Evolutionary conservation across 768 basidiomycete genomes (phyloP), one percentile per base, ranked within the genome.

Genomic region (Lactarius sanguifluus): DNA sequence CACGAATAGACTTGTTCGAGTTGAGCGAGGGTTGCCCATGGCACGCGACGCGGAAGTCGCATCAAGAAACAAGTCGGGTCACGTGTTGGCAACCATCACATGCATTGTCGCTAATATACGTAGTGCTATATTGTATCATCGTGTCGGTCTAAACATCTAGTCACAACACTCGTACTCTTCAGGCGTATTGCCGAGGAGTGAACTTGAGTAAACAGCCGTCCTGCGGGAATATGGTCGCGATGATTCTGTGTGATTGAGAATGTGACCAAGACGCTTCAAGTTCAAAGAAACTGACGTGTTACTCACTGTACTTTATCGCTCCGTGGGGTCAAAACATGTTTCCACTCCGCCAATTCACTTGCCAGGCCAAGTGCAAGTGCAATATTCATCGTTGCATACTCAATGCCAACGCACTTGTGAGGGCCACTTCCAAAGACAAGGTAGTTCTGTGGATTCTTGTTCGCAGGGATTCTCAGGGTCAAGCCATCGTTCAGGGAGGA

Each of bases 181-280:
- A 66, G 36, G 41, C 45, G 15, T 41, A 13, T 41, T 50, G 28
- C 34, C 89, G 85, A 36, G 92, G 89, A 2, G 84, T 82, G 71
- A 96, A 84, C 73, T 87, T 91, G 69, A 98, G 82, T 65, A 85
- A 77, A 72, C 94, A 93, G 52, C 92, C 93, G 73, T 98, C 96
- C 76, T 92, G 89, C 13, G 97, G 97, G 86, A 99, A 99, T 52
- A 98, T 78, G 25, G 94, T 97, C n/a, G 96, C 92, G 71, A 98
- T 94, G 69, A 98, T 93, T 59, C 91, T 93, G 70, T 34, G 10
- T 34, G 1, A 57, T n/a, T 20, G 18, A 12, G 52, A 15, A 58
- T 63, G 15, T n/a, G 5, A 30, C 9, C 38, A 28, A 23, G 30
- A 23, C 18, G 57, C 28, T n/a, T 54, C 16, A 45, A 59, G 3